Base-by-base conservation (phyloP, 179 eudicot species). In the Spinacia oleracea region DNA sequence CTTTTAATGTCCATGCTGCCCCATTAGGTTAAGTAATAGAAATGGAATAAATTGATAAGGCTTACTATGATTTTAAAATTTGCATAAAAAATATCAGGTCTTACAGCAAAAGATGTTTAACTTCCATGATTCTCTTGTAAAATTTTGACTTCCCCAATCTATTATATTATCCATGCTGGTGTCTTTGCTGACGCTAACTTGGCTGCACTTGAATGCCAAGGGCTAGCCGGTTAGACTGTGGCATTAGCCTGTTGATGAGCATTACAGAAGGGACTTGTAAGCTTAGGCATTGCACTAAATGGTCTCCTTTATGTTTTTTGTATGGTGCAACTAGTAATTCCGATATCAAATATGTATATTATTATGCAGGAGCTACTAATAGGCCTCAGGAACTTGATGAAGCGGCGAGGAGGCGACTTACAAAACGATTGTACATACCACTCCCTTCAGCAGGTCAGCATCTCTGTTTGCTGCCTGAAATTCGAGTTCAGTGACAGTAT, bases 301-400 rank as follows among this genome's bases (percentile, higher is more conserved):
- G 20, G 48, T 79, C 42, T 76, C 45, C 38, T 18, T 15, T 66
- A 27, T 81, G 32, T 70, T 62, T 40, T n/a, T n/a, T n/a, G n/a
- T n/a, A n/a, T 70, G n/a, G 12, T 34, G 59, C 6, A 21, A 40
- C 14, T 64, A 20, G 27, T 18, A 34, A 42, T 67, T 40, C 18
- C 43, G 40, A 60, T 72, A 20, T 45, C 6, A 21, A 53, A 9
- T 42, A 67, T 69, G 42, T 74, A 55, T 32, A 76, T 69, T 73
- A 56, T 51, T 51, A 51, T 76, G 84, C 92, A 96, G 99, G 99
- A 84, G 99, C 99, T 59, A 96, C 99, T 73, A 96, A 96, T 84
- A 90, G 99, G 74, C 99, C 99, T 76, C 99, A 96, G 77, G 99
- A 96, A 86, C 98, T 96, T 81, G 99, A 96, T 81, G 99, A 96